Conservation (phyloP, 2,329 filamentous ascomycete genomes). For the Aspergillus sp. region DNA sequence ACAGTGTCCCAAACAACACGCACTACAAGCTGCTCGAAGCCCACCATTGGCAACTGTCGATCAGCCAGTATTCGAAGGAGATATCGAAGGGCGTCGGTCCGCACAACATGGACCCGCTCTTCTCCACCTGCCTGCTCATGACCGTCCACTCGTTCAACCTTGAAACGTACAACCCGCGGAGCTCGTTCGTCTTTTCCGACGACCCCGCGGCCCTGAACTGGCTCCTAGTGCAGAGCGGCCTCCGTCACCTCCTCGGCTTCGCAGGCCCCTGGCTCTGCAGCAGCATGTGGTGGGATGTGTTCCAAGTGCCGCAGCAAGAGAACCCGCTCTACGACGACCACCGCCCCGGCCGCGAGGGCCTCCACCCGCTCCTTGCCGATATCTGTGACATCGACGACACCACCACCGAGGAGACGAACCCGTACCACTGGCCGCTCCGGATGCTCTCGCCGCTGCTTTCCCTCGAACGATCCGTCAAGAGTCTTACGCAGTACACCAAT, state of each 20-base stretch:
- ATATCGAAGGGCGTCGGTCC: conserved; percentile 22
- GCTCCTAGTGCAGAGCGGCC: conserved; percentile 35
- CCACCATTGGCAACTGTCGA: conserved; percentile 39
- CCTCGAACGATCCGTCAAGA: conserved; percentile 22
- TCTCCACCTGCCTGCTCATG: conserved; percentile 39
- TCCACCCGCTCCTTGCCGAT: conserved; percentile 32
- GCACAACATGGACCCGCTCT: conserved; percentile 39
- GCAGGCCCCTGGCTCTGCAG: conserved; percentile 23
- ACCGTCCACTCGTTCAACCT: conserved; percentile 34
- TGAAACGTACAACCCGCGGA: conserved; percentile 28
- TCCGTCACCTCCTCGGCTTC: conserved; percentile 30
- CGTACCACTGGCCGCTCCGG: conserved; percentile 37
- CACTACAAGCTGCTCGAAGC: conserved; percentile 29
- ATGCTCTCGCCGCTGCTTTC: conserved; percentile 34
- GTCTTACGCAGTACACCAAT: conserved; percentile 25
- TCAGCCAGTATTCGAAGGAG: conserved; percentile 34
- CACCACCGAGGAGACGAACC: conserved; percentile 30
- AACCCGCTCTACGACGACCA: conserved; percentile 27
- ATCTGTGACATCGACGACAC: conserved; percentile 33
- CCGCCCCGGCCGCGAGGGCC: conserved; percentile 24
- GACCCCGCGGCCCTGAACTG: conserved; percentile 33
- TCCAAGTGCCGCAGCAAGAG: conserved; percentile 26
- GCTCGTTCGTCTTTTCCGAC: conserved; percentile 37
- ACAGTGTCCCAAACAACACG: conserved; percentile 23
- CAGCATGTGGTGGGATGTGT: conserved; percentile 36